Conservation (phyloP, 331 rosid genomes). For the Arachis monticola region DNA sequence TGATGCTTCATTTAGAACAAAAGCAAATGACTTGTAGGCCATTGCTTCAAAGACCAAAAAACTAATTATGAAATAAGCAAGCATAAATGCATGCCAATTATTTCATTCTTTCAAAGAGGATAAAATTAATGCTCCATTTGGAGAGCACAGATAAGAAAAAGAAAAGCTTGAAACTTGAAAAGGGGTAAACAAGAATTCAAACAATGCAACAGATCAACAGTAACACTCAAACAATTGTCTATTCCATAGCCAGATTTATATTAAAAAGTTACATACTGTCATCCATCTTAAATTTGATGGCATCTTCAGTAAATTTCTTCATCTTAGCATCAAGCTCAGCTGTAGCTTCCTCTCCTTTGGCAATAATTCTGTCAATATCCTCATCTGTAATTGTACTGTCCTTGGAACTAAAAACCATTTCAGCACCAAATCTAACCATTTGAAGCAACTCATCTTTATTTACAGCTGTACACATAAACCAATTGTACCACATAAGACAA, state of each 20-base stretch:
- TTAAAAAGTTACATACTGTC: conserved; percentile 66
- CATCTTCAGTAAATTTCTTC: conserved; percentile 99
- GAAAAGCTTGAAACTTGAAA: background rate
- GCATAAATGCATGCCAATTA: background rate
- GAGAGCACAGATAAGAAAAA: background rate
- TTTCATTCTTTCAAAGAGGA: background rate
- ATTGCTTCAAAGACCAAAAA: background rate
- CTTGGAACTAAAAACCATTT: conserved; percentile 99
- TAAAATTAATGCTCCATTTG: conserved; percentile 18
- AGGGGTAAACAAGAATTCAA: conserved; percentile 13
- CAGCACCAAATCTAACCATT: conserved; percentile 99
- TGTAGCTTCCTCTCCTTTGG: conserved; percentile 98
- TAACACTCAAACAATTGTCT: background rate
- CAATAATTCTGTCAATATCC: conserved; percentile 96
- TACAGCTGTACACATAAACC: conserved; percentile 70
- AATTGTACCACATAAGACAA: conserved; percentile 22
- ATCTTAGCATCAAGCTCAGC: conserved; percentile 99
- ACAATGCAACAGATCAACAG: background rate
- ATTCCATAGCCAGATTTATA: conserved; percentile 19
- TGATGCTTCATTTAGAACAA: background rate
- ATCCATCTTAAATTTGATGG: conserved; percentile 98
- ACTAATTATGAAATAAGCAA: conserved; percentile 13
- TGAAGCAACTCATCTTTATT: conserved; percentile 97
- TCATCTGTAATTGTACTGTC: conserved; percentile 98
- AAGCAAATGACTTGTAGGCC: background rate